phyloP scores from a whole-genome alignment of 1,284 basidiomycete species.

The Grifola frondosa region DNA sequence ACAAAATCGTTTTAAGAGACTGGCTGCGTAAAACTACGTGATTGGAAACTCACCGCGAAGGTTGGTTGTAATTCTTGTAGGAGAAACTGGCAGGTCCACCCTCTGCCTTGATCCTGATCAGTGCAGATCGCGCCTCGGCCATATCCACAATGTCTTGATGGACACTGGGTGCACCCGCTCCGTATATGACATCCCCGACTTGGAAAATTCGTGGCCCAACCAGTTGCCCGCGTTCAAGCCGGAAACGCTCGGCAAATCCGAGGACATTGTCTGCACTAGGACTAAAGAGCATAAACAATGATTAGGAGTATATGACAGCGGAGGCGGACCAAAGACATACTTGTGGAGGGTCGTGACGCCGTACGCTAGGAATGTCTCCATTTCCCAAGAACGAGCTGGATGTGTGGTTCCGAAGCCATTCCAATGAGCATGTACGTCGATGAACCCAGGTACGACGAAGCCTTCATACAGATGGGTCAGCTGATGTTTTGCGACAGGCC shows the following conservation, averaged over 20 bases:
- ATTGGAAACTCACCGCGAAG: constrained; percentile 47
- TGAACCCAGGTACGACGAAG: constrained; percentile 66
- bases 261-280: constrained; percentile 62
- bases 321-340: constrained; percentile 36
- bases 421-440: constrained; percentile 78
- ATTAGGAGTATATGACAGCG: background rate
- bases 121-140: constrained; percentile 60
- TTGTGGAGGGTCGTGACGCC: constrained; percentile 79
- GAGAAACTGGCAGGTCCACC: constrained; percentile 67
- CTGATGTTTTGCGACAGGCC: no score
- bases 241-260: constrained; percentile 61
- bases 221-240: constrained; percentile 65
- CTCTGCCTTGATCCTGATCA: constrained; percentile 67
- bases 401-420: constrained; percentile 47
- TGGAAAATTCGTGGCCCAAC: constrained; percentile 71
- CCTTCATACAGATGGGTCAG: constrained; percentile 43
- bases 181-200: constrained; percentile 66
- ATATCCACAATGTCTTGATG: constrained; percentile 65
- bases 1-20: background rate
- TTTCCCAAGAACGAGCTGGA: constrained; percentile 70
- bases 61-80: constrained; percentile 76
- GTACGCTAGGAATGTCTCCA: constrained; percentile 72
- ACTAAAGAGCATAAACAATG: constrained; percentile 32
- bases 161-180: constrained; percentile 47
- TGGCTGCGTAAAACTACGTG: background rate